These are phyloP conservation scores for Straminergon stramineum DNA, from an alignment of 225 moss, liverwort and hornwort species.

Conservation along the genomic window DNA sequence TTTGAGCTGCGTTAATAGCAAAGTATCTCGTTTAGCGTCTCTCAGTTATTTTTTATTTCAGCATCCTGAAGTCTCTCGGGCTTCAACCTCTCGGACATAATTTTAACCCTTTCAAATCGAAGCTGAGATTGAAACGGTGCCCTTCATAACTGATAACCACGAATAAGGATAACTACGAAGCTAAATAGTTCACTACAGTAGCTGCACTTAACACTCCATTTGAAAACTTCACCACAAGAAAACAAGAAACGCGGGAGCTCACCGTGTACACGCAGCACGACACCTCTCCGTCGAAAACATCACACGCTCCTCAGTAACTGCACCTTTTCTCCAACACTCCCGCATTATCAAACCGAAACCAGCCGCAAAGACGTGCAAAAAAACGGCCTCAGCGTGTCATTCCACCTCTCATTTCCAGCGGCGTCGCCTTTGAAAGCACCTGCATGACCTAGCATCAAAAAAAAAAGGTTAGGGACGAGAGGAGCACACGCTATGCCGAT, in stretches of 20 bases:
- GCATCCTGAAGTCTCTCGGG: not conserved
- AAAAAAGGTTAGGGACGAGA: not conserved
- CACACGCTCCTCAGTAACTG: not conserved
- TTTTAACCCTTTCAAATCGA: not conserved
- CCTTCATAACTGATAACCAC: not conserved
- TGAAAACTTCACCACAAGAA: not conserved
- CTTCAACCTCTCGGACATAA: not conserved
- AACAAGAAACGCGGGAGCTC: not conserved
- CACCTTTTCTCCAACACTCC: not conserved
- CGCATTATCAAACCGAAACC: not conserved
- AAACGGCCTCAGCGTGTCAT: not conserved
- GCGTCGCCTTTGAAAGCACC: not conserved
- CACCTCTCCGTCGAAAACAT: not conserved
- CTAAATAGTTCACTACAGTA: not conserved
- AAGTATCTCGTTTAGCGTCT: not conserved
- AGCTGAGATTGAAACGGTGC: not conserved
- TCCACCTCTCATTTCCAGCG: not conserved
- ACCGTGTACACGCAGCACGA: not conserved
- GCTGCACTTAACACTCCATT: not conserved
- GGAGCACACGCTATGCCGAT: not conserved
- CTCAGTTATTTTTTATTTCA: not conserved
- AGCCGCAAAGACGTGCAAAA: not conserved
- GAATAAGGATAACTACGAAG: not conserved
- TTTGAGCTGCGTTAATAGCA: not conserved
- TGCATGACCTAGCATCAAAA: not conserved